Base-by-base conservation (phyloP, 169 alveolate species). In the Hepatocystis sp. region DNA sequence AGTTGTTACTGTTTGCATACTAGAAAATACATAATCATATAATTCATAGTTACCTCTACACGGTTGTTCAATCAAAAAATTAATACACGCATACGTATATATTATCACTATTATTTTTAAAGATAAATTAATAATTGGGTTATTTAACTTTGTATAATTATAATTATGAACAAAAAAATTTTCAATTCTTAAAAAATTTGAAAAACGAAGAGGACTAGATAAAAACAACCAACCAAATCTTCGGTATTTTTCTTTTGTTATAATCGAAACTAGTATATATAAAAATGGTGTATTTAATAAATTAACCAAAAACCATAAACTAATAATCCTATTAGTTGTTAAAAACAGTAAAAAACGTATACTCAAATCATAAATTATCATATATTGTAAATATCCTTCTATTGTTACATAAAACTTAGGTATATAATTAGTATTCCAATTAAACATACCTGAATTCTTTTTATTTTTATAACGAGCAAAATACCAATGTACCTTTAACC, bases 11-110 rank as follows among this genome's bases (percentile, higher is more conserved):
- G 89, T 81, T 30, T 81, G 89, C 89, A 81, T 81, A 1, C 81
- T 84, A 7, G 89, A 81, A 63, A 81, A 81, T 10, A 81, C 27
- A 53, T 81, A 81, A 81, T 81, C 89, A 64, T 81, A 81, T 63
- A 81, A 32, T 47, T 63, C 39, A 11, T 81, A 81, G 0, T 81
- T 27, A 1, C 84, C 89, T 21, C 34, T 51, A 49, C 89, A 81
- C 0, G 89, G 89, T 4, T 81, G 89, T 53, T 81, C 89, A 32
- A 81, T 81, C 49, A 81, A 34, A 2, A 61, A 42, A 42, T 81
- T 46, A 10, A 81, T 47, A 81, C 89, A 81, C 2, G 89, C 67
- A 47, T 61, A 81, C 0, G 89, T 81, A 61, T 81, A 81, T 11
- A 81, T 81, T 11, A 81, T 40, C 2, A 81, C 84, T 23, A 81